A percentile compares a stretch with the other conserved stretches of the same genome.
Evolutionary conservation across 2,329 filamentous ascomycete genomes (phyloP).

Genomic region (Lasiodiplodia sp.): DNA sequence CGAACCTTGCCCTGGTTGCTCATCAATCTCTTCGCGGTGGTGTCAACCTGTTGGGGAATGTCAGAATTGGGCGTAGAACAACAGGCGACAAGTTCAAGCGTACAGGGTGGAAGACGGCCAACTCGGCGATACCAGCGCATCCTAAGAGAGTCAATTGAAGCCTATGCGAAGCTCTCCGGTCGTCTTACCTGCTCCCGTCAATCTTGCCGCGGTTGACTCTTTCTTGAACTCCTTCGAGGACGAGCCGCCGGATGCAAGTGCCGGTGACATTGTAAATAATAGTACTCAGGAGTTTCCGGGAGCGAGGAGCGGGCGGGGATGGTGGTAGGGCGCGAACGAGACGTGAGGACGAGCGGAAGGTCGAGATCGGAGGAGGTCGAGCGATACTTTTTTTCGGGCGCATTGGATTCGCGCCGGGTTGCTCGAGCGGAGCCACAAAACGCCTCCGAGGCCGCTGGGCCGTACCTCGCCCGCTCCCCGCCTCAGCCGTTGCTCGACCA

Average conservation of each 20-base stretch:
- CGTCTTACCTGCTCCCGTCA: conserved; percentile 86
- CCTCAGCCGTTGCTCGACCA: neutral
- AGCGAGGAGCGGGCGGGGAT: conserved; percentile 13
- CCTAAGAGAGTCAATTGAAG: conserved; percentile 60
- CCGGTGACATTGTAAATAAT: conserved; percentile 21
- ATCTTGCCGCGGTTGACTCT: conserved; percentile 86
- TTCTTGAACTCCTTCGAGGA: conserved; percentile 72
- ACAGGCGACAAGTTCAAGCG: conserved; percentile 2
- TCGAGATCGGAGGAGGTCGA: conserved; percentile 27
- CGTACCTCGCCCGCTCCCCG: neutral
- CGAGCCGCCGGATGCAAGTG: conserved; percentile 36
- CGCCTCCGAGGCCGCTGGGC: conserved; percentile 23
- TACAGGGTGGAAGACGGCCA: conserved; percentile 92
- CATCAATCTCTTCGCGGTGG: conserved; percentile 98
- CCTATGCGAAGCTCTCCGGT: conserved; percentile 9
- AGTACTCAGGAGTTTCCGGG: conserved; percentile 2
- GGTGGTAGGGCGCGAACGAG: conserved; percentile 4
- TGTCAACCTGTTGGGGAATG: conserved; percentile 77
- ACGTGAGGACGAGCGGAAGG: neutral
- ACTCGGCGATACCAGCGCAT: conserved; percentile 89
- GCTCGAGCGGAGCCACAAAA: conserved; percentile 14
- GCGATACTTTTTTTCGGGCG: conserved; percentile 30
- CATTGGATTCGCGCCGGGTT: conserved; percentile 28
- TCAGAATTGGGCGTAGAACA: conserved; percentile 35
- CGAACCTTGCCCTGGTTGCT: conserved; percentile 84